These are phyloP conservation scores for Pelargonium myrrhifolium DNA, from an alignment of 441 rosid species.

Conservation along the genomic window DNA sequence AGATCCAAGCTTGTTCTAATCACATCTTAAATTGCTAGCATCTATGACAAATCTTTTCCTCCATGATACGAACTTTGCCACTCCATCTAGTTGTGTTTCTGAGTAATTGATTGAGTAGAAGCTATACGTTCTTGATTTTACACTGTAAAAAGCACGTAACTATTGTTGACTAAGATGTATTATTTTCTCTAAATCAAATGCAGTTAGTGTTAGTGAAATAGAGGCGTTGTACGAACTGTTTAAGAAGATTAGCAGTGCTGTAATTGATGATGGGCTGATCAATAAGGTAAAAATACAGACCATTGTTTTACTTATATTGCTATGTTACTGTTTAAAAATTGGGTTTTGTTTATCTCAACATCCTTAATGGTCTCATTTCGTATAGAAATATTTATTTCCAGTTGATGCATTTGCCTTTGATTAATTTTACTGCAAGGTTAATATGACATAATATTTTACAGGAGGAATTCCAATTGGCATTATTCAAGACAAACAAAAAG, in stretches of 20 bases:
- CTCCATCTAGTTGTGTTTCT: not conserved
- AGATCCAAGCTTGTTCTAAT: not conserved
- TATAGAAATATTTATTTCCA: too few species aligned
- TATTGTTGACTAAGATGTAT: not conserved
- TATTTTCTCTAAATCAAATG: conserved; percentile 20
- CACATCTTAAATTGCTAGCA: not conserved
- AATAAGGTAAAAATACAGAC: conserved; percentile 50
- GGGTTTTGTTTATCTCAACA: not conserved
- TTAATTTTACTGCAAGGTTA: not conserved
- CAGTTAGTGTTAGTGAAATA: conserved; percentile 97
- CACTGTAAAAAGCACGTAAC: not conserved
- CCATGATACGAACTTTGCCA: not conserved
- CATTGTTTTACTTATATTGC: not conserved
- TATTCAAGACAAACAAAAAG: conserved; percentile 88
- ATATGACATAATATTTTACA: conserved; percentile 18
- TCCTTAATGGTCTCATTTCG: not conserved
- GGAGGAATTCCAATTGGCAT: conserved; percentile 95
- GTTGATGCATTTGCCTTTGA: not conserved
- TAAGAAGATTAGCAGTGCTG: conserved; percentile 98
- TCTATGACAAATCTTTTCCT: not conserved
- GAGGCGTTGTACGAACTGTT: conserved; percentile 96
- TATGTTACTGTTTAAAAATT: not conserved
- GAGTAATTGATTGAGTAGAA: not conserved
- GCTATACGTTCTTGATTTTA: not conserved
- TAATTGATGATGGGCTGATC: conserved; percentile 90